These are phyloP conservation scores for Fusarium irregulare DNA, from an alignment of 2,329 filamentous ascomycete species.

Conservation along the genomic window DNA sequence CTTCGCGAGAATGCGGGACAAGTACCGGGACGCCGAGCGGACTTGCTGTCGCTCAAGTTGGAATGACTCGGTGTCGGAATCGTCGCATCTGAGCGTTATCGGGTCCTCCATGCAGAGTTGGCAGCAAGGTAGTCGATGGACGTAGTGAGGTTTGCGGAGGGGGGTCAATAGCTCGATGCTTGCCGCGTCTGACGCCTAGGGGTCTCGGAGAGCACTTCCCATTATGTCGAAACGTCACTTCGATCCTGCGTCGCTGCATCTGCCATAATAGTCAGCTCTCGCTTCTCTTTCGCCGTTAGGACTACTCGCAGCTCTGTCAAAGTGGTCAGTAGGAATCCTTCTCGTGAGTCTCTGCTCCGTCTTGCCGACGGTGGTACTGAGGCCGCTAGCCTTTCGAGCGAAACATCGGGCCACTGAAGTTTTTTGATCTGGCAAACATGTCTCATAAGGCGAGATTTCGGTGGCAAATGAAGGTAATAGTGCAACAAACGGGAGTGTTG, in stretches of 20 bases:
- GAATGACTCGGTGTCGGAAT: not conserved
- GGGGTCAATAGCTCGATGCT: too few relatives aligned
- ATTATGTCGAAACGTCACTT: not conserved
- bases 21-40: not conserved
- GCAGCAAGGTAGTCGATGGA: not conserved
- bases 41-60: not conserved
- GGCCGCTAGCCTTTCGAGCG: rapidly evolving
- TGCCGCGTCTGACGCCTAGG: too few relatives aligned
- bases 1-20: not conserved
- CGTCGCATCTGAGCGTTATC: not conserved
- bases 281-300: rapidly evolving
- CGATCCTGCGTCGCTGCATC: not conserved
- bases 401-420: not conserved
- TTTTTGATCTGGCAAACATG: not conserved
- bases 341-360: not conserved
- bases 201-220: not conserved
- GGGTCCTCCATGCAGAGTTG: not conserved
- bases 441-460: conserved; percentile 6
- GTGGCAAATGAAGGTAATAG: not conserved
- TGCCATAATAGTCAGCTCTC: not conserved
- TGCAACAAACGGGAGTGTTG: not conserved
- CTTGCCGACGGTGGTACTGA: not conserved
- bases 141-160: not conserved
- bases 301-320: not conserved
- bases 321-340: not conserved